Conservation (phyloP, 2,329 filamentous ascomycete genomes). For the Nemania bipapillata region DNA sequence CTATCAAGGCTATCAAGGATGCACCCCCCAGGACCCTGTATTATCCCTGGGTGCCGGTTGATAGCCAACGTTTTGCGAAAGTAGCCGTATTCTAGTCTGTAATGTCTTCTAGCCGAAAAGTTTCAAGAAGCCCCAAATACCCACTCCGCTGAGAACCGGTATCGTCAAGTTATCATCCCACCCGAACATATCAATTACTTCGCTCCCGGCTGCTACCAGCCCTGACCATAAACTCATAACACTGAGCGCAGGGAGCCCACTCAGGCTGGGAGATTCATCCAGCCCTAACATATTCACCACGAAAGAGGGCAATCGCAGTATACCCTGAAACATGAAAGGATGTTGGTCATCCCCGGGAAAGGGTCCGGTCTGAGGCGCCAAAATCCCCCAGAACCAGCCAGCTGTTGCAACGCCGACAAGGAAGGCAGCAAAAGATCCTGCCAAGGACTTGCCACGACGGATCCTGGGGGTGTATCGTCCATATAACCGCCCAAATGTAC, state of each 20-base stretch:
- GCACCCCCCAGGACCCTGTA: conserved; percentile 22
- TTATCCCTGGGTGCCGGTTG: conserved; percentile 8
- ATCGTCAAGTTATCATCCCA: conserved; percentile 99
- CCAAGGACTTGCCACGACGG: conserved; percentile 87
- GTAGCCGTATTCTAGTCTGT: conserved; percentile 32
- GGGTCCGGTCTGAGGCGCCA: conserved; percentile 75
- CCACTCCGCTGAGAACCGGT: conserved; percentile 86
- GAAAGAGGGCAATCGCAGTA: conserved; percentile 73
- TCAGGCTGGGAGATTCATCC: conserved; percentile 67
- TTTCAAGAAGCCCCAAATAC: conserved; percentile 91
- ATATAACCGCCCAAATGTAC: conserved; percentile 90
- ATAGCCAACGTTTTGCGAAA: conserved; percentile 29
- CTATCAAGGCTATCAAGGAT: conserved; percentile 25
- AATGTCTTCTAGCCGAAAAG: conserved; percentile 71
- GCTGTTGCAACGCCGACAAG: conserved; percentile 84
- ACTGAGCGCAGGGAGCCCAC: conserved; percentile 77
- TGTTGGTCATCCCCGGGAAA: conserved; percentile 75
- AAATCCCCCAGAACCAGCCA: conserved; percentile 85
- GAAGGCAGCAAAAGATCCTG: conserved; percentile 86
- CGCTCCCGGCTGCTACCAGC: conserved; percentile 86
- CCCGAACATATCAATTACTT: conserved; percentile 89
- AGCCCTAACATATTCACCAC: conserved; percentile 71
- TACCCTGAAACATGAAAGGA: conserved; percentile 83
- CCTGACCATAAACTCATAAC: conserved; percentile 88
- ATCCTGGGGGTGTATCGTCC: conserved; percentile 89